Evolutionary conservation across 2,329 filamentous ascomycete genomes (phyloP).

Genomic region (Blastomyces percursus): DNA sequence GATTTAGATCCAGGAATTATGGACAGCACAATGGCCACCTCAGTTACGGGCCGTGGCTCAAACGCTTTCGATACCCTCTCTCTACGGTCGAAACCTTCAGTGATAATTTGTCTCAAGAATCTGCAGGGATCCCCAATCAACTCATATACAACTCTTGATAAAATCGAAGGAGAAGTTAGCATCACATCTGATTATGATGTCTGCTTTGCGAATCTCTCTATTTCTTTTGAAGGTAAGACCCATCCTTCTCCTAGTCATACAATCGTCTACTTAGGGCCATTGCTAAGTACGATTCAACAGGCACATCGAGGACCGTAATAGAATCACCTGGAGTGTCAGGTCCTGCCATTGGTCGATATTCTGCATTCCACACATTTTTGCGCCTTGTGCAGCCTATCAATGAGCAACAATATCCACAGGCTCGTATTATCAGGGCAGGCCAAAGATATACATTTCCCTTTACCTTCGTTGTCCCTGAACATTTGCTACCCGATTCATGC

Average conservation of each 20-base stretch:
- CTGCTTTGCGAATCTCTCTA: constrained; percentile 20
- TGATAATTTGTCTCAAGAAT: constrained; percentile 19
- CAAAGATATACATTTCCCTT: constrained; percentile 51
- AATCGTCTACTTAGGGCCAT: neutral
- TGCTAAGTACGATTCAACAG: constrained; percentile 22
- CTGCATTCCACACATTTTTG: constrained; percentile 50
- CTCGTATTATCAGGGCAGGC: constrained; percentile 45
- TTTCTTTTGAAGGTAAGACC: constrained; percentile 22
- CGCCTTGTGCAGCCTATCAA: constrained; percentile 51
- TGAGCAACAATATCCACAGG: constrained; percentile 42
- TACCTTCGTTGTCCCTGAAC: constrained; percentile 51
- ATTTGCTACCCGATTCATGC: constrained; percentile 50
- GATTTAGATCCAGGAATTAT: neutral
- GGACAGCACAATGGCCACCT: neutral
- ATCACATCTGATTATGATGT: constrained; percentile 22
- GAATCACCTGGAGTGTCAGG: constrained; percentile 44
- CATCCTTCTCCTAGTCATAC: neutral
- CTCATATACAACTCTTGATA: constrained; percentile 24
- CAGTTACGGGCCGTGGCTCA: neutral
- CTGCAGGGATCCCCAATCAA: constrained; percentile 14
- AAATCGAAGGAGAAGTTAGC: constrained; percentile 22
- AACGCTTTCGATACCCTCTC: neutral
- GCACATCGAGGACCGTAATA: constrained; percentile 42
- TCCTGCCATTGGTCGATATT: constrained; percentile 43
- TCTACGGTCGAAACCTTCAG: neutral